Evolutionary conservation across 176 grass and related monocot genomes (phyloP).

Genomic region (Luzula sylvatica): DNA sequence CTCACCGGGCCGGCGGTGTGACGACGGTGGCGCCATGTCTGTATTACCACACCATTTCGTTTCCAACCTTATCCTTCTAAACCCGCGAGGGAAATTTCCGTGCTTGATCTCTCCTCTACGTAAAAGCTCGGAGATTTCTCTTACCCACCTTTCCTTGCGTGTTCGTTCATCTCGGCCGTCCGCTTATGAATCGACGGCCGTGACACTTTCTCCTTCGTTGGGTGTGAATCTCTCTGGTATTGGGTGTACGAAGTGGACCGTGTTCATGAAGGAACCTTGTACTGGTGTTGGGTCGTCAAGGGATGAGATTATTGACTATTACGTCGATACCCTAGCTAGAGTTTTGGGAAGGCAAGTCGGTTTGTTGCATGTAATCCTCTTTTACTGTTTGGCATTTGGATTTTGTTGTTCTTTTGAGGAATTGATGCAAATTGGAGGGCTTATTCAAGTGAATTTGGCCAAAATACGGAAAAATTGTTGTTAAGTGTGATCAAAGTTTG

Average conservation of each 20-base stretch:
- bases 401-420: not conserved
- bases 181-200: not conserved
- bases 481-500: not conserved
- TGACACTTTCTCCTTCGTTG: not conserved
- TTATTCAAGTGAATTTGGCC: no score
- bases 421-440: no score
- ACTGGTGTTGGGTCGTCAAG: conserved; percentile 22
- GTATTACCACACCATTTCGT: not conserved
- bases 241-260: conserved; percentile 32
- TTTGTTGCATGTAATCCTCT: not conserved
- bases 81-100: not conserved
- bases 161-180: not conserved
- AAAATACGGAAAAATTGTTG: not conserved
- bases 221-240: not conserved
- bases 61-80: not conserved
- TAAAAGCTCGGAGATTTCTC: not conserved
- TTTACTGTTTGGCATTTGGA: not conserved
- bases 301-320: conserved; percentile 57
- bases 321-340: conserved; percentile 42
- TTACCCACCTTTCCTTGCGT: not conserved
- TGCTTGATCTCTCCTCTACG: not conserved
- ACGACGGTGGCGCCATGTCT: conserved; percentile 18
- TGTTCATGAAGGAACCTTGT: conserved; percentile 40
- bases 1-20: not conserved
- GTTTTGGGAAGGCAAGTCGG: conserved; percentile 48